phyloP scores from a whole-genome alignment of 2,329 filamentous ascomycete genomes.

The Pseudofabraea citricarpa region DNA sequence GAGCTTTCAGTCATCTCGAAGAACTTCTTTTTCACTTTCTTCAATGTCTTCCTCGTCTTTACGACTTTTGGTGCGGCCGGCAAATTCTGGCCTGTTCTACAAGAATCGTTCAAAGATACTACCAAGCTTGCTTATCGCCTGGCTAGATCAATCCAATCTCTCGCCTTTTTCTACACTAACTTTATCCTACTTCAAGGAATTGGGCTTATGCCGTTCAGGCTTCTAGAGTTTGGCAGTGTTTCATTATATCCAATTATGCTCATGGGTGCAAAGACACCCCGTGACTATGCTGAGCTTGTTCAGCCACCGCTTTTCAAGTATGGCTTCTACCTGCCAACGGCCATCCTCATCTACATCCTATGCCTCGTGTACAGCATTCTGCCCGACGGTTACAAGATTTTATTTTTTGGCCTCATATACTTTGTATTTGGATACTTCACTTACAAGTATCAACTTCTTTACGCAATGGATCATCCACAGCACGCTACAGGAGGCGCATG shows the following conservation, averaged over 20 bases:
- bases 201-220: constrained; percentile 87
- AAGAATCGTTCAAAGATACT: constrained; percentile 72
- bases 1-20: constrained; percentile 95
- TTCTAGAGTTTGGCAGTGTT: constrained; percentile 85
- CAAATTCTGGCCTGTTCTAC: constrained; percentile 67
- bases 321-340: constrained; percentile 90
- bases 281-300: constrained; percentile 79
- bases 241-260: constrained; percentile 76
- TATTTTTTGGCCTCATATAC: constrained; percentile 78
- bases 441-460: constrained; percentile 96
- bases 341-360: constrained; percentile 88
- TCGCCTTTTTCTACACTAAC: constrained; percentile 86
- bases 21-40: constrained; percentile 99
- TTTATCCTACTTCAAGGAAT: constrained; percentile 91
- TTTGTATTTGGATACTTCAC: constrained; percentile 81
- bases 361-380: constrained; percentile 93
- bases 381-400: constrained; percentile 71
- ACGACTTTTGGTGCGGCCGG: constrained; percentile 79
- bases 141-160: constrained; percentile 66
- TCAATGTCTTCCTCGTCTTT: constrained; percentile 97
- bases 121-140: constrained; percentile 71
- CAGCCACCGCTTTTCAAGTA: constrained; percentile 89
- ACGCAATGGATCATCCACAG: constrained; percentile 96
- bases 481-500: constrained; percentile 91
- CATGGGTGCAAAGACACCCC: constrained; percentile 77